Evolutionary conservation across 805 yeast genomes (phyloP).

Genomic region (Candida adriatica): DNA sequence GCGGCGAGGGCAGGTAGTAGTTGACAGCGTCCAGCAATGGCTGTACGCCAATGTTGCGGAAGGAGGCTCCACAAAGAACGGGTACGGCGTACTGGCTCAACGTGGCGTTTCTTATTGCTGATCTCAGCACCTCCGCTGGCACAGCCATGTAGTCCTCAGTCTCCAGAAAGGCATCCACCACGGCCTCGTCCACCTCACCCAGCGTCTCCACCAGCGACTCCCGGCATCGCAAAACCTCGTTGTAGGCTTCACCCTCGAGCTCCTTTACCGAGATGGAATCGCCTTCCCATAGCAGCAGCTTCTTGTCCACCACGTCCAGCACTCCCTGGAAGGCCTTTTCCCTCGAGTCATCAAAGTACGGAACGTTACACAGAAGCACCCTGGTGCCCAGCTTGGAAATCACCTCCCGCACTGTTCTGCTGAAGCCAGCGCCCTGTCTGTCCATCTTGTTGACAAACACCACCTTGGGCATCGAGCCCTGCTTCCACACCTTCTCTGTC

Average conservation of each 20-base stretch:
- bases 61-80: constrained; percentile 88
- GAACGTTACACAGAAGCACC: constrained; percentile 70
- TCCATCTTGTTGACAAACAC: constrained; percentile 94
- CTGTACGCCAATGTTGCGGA: constrained; percentile 89
- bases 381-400: constrained; percentile 68
- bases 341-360: constrained; percentile 47
- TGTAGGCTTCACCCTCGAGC: constrained; percentile 32
- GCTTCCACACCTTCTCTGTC: constrained; percentile 95
- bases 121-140: constrained; percentile 43
- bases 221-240: constrained; percentile 50
- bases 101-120: constrained; percentile 61
- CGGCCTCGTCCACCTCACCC: constrained; percentile 72
- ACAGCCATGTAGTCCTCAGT: constrained; percentile 66
- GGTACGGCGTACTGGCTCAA: constrained; percentile 57
- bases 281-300: constrained; percentile 49
- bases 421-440: constrained; percentile 90
- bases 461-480: constrained; percentile 76
- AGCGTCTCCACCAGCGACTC: constrained; percentile 78
- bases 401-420: constrained; percentile 82
- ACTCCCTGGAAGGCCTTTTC: constrained; percentile 55
- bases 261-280: constrained; percentile 42
- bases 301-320: constrained; percentile 64
- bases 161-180: constrained; percentile 74
- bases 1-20: constrained; percentile 76
- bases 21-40: constrained; percentile 83